Evolutionary conservation across 305 asterid species (phyloP), one percentile per base, ranked within the genome.

Genomic region (Andrographis paniculata): DNA sequence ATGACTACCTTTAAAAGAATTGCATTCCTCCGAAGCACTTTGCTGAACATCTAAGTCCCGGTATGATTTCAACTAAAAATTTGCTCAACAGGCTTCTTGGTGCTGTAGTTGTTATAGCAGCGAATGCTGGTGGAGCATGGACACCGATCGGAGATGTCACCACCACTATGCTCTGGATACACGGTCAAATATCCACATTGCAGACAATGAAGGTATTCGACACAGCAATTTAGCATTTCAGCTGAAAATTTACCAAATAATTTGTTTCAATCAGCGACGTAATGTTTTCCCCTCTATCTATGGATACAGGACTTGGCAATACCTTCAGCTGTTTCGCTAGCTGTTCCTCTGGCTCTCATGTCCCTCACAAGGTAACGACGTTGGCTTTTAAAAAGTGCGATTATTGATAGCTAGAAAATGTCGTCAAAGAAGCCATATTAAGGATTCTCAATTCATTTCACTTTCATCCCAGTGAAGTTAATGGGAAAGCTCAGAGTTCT

Each of bases 101-200:
- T 39, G 99, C 89, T 37, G 94, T 86, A 54, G 85, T 91, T 56
- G 99, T 91, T 30, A 77, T 91, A 64, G 95, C 99, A 53, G 99
- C 99, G 68, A 91, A 91, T 67, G 95, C 99, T 62, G 96, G 99
- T 57, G 99, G 96, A 57, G 95, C 96, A 36, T 91, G 99, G 99
- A 87, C 96, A 45, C 99, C 99, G 1, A 87, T 91, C 55, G 99
- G 99, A 55, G 99, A 91, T 61, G 95, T 91, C 59, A 91, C 99
- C 12, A 91, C 96, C 53, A 91, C 96, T 16, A 91, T 91, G 99
- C 86, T 91, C 50, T 91, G 99, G 99, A 91, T 91, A 55, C 99
- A 91, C 61, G 99, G 99, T 54, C 99, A 91, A 67, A 77, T 91
- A 73, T 78, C 96, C 52, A 91, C 99, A 20, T 58, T 87, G 70